phyloP scores from a whole-genome alignment of 1,139 yeast genomes.

The Suhomyces wounanorum region DNA sequence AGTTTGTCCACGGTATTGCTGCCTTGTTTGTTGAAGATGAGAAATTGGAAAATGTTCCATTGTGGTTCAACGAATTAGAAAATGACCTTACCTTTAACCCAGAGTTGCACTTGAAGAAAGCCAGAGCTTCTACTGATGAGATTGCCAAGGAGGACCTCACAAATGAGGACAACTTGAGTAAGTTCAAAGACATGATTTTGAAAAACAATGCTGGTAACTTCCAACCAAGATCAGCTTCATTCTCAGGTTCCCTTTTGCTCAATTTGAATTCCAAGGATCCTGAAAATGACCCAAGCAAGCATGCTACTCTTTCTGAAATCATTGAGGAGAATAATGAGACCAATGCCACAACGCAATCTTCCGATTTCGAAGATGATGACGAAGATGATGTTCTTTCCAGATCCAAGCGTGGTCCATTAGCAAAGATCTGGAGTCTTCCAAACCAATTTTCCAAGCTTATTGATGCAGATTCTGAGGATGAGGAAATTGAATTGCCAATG shows the following conservation, averaged over 20 bases:
- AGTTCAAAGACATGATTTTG: slow-evolving; percentile 45
- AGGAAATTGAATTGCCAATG: slow-evolving; percentile 79
- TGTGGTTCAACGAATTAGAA: slow-evolving; percentile 93
- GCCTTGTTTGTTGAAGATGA: slow-evolving; percentile 87
- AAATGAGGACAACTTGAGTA: slow-evolving; percentile 50
- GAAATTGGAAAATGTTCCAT: slow-evolving; percentile 84
- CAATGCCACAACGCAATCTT: slow-evolving; percentile 25
- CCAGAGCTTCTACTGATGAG: slow-evolving; percentile 69
- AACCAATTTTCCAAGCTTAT: slow-evolving; percentile 40
- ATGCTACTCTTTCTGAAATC: slow-evolving; percentile 6
- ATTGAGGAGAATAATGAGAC: slow-evolving; percentile 15
- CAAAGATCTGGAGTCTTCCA: slow-evolving; percentile 31
- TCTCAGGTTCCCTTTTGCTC: slow-evolving; percentile 40
- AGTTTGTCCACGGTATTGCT: slow-evolving; percentile 89
- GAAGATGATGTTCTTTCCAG: slow-evolving; percentile 45
- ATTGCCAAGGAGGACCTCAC: slow-evolving; percentile 65
- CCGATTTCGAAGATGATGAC: slow-evolving; percentile 46
- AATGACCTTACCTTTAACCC: slow-evolving; percentile 28
- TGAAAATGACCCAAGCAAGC: slow-evolving; percentile 9
- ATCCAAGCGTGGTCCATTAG: slow-evolving; percentile 19
- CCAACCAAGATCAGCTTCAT: slow-evolving; percentile 43
- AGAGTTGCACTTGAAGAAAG: slow-evolving; percentile 18
- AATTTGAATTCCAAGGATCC: slow-evolving; percentile 16
- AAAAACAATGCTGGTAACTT: slow-evolving; percentile 33
- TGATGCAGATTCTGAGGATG: slow-evolving; percentile 83